Percentiles rank a stretch among this genome's conserved stretches.
Evolutionary conservation across 306 rosid genomes (phyloP).

Genomic region (Rosa multiflora): DNA sequence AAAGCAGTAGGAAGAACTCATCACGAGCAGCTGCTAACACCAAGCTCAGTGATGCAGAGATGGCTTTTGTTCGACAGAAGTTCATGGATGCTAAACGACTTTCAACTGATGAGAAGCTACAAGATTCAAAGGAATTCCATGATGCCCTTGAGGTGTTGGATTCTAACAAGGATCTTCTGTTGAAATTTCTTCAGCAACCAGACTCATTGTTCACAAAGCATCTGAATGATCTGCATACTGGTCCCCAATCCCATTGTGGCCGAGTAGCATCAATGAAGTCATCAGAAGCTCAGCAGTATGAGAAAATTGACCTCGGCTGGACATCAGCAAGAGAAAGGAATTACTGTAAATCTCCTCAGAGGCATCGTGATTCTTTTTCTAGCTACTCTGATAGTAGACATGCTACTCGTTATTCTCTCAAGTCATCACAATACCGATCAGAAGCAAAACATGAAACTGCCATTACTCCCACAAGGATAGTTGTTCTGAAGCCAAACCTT

Average conservation of each 20-base stretch:
- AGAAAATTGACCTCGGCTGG: conserved; percentile 36
- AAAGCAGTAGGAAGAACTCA: conserved; percentile 35
- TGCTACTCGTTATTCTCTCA: conserved; percentile 37
- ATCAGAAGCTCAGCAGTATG: conserved; percentile 45
- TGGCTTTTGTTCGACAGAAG: conserved; percentile 80
- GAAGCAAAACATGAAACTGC: conserved; percentile 42
- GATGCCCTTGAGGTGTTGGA: conserved; percentile 80
- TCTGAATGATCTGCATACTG: conserved; percentile 64
- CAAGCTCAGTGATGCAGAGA: conserved; percentile 60
- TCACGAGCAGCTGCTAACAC: conserved; percentile 37
- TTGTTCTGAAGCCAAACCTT: conserved; percentile 84
- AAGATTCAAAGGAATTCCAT: conserved; percentile 68
- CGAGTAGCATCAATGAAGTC: conserved; percentile 37
- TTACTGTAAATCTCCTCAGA: conserved; percentile 47
- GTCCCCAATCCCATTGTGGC: conserved; percentile 44
- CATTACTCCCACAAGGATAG: conserved; percentile 71
- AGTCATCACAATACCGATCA: conserved; percentile 41
- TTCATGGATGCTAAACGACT: conserved; percentile 90
- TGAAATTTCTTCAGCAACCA: conserved; percentile 78
- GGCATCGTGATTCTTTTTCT: conserved; percentile 38
- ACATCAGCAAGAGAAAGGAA: conserved; percentile 50
- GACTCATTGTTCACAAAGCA: conserved; percentile 87
- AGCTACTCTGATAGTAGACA: conserved; percentile 47
- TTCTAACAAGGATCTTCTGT: conserved; percentile 81
- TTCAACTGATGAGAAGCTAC: conserved; percentile 65